These are phyloP conservation scores for Tritrichomonas foetus DNA, from an alignment of 208 protist species.

Conservation along the genomic window DNA sequence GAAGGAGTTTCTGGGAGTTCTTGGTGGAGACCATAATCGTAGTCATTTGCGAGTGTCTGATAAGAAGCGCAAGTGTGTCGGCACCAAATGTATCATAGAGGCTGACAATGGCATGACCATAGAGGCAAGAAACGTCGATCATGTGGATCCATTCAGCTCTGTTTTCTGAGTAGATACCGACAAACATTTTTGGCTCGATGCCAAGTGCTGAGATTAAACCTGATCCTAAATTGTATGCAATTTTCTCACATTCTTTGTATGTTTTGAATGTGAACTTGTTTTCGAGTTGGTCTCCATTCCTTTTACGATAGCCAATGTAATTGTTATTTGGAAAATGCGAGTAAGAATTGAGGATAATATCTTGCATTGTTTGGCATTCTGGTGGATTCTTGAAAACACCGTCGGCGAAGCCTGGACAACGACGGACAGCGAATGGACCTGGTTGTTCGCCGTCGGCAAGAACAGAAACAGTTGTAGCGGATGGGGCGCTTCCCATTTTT, in stretches of 20 bases:
- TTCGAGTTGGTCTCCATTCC: neutral
- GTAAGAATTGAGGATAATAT: neutral
- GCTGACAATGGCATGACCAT: neutral
- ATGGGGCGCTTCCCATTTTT: slow-evolving; percentile 19
- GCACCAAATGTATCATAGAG: neutral
- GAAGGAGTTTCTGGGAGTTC: neutral
- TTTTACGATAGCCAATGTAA: neutral
- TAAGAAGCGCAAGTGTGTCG: neutral
- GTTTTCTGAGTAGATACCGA: slow-evolving; percentile 11
- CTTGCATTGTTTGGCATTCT: slow-evolving; percentile 7
- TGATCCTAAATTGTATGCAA: neutral
- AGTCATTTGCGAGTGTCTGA: neutral
- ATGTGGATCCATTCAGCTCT: neutral
- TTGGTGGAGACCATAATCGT: neutral
- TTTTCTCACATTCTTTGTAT: slow-evolving; percentile 17
- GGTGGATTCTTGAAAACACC: neutral
- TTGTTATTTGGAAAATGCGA: neutral
- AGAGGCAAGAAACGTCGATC: neutral
- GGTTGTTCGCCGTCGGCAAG: neutral
- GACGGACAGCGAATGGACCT: neutral
- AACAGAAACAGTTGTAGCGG: slow-evolving; percentile 30
- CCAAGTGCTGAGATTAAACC: neutral
- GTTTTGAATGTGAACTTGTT: neutral
- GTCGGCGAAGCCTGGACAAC: neutral
- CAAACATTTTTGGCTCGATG: neutral